phyloP scores from a whole-genome alignment of 306 rosid species.

The Dicorynia guianensis region DNA sequence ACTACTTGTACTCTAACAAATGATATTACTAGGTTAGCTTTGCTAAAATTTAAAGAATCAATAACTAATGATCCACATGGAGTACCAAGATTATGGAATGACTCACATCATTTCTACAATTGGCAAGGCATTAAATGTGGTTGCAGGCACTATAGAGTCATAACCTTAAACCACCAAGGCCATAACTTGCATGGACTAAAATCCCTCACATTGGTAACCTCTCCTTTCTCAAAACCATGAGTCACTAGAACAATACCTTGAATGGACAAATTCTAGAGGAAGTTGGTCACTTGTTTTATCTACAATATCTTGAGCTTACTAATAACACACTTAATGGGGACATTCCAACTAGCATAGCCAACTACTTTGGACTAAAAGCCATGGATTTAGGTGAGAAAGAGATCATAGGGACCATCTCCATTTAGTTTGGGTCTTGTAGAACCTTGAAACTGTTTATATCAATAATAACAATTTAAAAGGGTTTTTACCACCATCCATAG shows the following conservation, averaged over 20 bases:
- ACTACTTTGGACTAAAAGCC: not conserved
- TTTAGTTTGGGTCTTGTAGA: slow-evolving; percentile 18
- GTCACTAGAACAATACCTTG: not conserved
- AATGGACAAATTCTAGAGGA: slow-evolving; percentile 10
- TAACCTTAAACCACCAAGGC: not conserved
- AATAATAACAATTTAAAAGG: not conserved
- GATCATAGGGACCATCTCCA: slow-evolving; percentile 11
- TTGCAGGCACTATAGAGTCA: slow-evolving; percentile 16
- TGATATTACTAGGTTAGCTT: slow-evolving; percentile 15
- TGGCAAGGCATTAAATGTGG: slow-evolving; percentile 2
- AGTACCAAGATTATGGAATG: slow-evolving; percentile 31
- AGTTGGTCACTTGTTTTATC: slow-evolving; percentile 2
- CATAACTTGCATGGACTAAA: not conserved
- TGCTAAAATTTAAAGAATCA: slow-evolving; percentile 31
- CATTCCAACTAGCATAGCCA: slow-evolving; percentile 22
- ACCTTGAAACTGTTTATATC: fast-evolving
- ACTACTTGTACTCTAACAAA: slow-evolving; percentile 7
- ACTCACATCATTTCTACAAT: slow-evolving; percentile 31
- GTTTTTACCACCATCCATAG: slow-evolving; percentile 11
- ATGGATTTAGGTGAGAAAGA: not conserved
- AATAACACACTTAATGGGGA: slow-evolving; percentile 22
- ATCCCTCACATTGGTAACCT: not conserved
- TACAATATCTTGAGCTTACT: not conserved
- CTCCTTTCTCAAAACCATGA: not conserved
- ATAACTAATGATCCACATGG: slow-evolving; percentile 6